These are phyloP conservation scores for Xerocomellus intermedius DNA, from an alignment of 768 basidiomycete species.

Conservation along the genomic window DNA sequence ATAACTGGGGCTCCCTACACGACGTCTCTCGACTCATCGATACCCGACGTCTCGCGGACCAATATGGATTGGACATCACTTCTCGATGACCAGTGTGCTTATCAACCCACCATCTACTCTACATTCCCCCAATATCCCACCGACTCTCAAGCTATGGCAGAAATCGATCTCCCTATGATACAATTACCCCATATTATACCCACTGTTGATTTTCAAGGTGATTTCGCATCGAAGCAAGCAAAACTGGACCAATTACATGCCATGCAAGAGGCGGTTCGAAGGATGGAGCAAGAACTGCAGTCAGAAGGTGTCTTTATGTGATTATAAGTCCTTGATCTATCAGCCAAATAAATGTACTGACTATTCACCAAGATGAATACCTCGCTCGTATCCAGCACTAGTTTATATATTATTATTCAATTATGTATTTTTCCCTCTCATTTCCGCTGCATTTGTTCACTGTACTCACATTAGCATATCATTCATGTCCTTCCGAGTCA, in stretches of 20 bases:
- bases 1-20: neutral
- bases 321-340: neutral
- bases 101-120: neutral
- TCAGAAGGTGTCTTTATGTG: constrained; percentile 19
- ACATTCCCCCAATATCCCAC: constrained; percentile 2
- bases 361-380: constrained; percentile 5
- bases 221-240: constrained; percentile 8
- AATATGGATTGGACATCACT: constrained; percentile 18
- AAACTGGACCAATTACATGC: constrained; percentile 23
- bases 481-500: neutral
- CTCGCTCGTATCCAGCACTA: neutral
- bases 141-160: constrained; percentile 8
- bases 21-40: neutral
- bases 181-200: constrained; percentile 17
- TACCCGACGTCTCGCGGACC: constrained; percentile 2
- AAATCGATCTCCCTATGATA: constrained; percentile 27
- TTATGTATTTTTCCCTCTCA: constrained; percentile 9
- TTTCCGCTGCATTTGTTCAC: neutral
- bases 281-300: constrained; percentile 34
- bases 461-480: neutral
- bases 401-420: constrained; percentile 19
- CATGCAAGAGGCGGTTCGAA: constrained; percentile 36
- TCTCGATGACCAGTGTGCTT: neutral
- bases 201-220: neutral
- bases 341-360: neutral